Conservation (phyloP, 805 yeast genomes). For the Metschnikowia peoriensis region DNA sequence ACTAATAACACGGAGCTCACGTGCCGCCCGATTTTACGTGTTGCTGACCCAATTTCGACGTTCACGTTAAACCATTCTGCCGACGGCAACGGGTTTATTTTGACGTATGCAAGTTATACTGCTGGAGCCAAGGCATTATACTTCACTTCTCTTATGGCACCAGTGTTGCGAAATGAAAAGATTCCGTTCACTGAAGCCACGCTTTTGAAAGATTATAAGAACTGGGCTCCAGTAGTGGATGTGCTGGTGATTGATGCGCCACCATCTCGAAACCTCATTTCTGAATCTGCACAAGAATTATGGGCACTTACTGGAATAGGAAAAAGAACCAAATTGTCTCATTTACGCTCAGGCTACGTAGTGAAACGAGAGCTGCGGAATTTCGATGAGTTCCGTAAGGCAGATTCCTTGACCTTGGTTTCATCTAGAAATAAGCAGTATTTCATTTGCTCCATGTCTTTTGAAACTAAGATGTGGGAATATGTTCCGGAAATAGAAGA, state of each 20-base stretch:
- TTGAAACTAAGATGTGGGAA: constrained; percentile 37
- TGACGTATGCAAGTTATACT: constrained; percentile 41
- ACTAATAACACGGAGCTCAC: constrained; percentile 17
- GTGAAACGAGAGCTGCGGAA: constrained; percentile 26
- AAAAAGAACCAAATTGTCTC: constrained; percentile 31
- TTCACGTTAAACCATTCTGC: constrained; percentile 16
- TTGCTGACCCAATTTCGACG: constrained; percentile 36
- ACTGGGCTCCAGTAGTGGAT: constrained; percentile 51
- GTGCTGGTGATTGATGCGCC: constrained; percentile 32
- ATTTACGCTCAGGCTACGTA: constrained; percentile 32
- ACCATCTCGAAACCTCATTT: constrained; percentile 18
- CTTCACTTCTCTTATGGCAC: constrained; percentile 15
- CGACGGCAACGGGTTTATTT: constrained; percentile 17
- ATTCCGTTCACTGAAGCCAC: constrained; percentile 23
- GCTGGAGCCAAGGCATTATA: constrained; percentile 38
- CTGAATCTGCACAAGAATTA: constrained; percentile 33
- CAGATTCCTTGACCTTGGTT: constrained; percentile 21
- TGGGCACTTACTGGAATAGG: constrained; percentile 43
- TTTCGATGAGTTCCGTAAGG: constrained; percentile 32
- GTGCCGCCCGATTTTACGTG: constrained; percentile 30
- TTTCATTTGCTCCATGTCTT: constrained; percentile 38
- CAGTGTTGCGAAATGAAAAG: constrained; percentile 5
- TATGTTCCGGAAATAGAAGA: constrained; percentile 25
- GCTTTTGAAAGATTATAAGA: constrained; percentile 32
- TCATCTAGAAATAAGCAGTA: constrained; percentile 19